Evolutionary conservation across 805 yeast species (phyloP).

Genomic region (Allodekkera sacchari): DNA sequence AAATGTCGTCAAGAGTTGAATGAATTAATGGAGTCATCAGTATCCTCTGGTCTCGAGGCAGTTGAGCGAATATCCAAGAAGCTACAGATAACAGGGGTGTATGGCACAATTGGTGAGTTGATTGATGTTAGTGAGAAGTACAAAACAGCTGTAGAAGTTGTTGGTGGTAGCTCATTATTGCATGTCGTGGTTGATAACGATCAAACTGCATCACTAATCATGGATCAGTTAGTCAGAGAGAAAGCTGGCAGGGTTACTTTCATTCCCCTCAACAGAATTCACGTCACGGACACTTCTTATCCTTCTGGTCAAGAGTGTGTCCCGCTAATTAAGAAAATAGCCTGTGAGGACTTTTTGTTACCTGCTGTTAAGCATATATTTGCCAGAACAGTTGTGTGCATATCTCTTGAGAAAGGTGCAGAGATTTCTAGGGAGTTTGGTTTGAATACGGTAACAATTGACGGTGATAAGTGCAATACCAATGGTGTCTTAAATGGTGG

Average conservation of each 20-base stretch:
- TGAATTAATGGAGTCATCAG: constrained; percentile 68
- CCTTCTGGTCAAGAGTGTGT: constrained; percentile 64
- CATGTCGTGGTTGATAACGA: constrained; percentile 88
- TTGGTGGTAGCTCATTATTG: constrained; percentile 81
- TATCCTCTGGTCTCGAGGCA: constrained; percentile 60
- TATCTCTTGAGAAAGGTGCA: constrained; percentile 58
- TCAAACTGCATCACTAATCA: constrained; percentile 67
- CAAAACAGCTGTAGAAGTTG: constrained; percentile 77
- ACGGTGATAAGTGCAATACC: constrained; percentile 84
- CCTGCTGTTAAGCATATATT: constrained; percentile 74
- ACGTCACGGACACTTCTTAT: constrained; percentile 33
- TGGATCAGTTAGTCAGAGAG: constrained; percentile 65
- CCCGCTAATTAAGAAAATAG: constrained; percentile 71
- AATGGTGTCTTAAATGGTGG: constrained; percentile 89
- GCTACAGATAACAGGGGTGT: constrained; percentile 55
- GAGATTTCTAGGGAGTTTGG: constrained; percentile 53
- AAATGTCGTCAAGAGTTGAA: constrained; percentile 52
- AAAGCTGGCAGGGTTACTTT: constrained; percentile 83
- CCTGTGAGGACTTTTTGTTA: constrained; percentile 45
- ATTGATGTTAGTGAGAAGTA: constrained; percentile 76
- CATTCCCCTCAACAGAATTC: constrained; percentile 74
- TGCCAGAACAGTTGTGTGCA: constrained; percentile 72
- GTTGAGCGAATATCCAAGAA: constrained; percentile 55
- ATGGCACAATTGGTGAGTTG: constrained; percentile 81
- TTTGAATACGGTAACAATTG: constrained; percentile 75